Evolutionary conservation across 2,329 filamentous ascomycete genomes (phyloP), one percentile per base, ranked within the genome.

Genomic region (Cryoendolithus antarcticus): DNA sequence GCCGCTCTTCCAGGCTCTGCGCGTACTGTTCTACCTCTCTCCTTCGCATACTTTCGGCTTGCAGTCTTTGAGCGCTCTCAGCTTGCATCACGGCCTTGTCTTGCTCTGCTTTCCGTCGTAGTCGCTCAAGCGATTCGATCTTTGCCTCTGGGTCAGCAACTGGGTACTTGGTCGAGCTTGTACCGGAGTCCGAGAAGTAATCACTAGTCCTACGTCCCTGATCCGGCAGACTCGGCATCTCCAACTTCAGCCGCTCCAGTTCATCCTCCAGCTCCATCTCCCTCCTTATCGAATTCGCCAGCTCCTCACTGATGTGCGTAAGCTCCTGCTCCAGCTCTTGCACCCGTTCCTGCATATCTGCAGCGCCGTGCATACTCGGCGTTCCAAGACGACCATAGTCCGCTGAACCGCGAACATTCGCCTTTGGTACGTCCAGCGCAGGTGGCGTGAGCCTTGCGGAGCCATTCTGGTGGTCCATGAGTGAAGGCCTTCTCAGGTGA

Each of bases 221-320:
- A n/a, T 54, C 50, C 11, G 51, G 44, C 56, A 60, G 69, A 62
- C 54, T 70, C 55, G 61, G 77, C 71, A 60, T 69, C 54, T 95
- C 86, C n/a, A 77, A 67, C 58, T 95, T 88, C 51, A 93, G 66
- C 42, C 82, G 73, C 49, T 98, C 91, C 1, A 96, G 80, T 34
- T 96, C 71, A 60, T 98, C 91, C 61, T 98, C 91, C 27, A 98
- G 64, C 51, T 98, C 91, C 75, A 98, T 89, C 66, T 98, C 91
- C 44, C 91, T 77, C 52, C 84, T 78, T 55, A 98, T 96, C 21
- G 91, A 96, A 49, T 79, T 75, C 28, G 91, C 91, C 59, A 98
- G 70, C 70, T 98, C 91, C 44, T 80, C 75, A 66, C 86, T 93
- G 63, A 98, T 89, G 61, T 89, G 82, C 52, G 85, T 85, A 49